Evolutionary conservation across 768 basidiomycete genomes (phyloP).

Genomic region (Psilocybe sp.): DNA sequence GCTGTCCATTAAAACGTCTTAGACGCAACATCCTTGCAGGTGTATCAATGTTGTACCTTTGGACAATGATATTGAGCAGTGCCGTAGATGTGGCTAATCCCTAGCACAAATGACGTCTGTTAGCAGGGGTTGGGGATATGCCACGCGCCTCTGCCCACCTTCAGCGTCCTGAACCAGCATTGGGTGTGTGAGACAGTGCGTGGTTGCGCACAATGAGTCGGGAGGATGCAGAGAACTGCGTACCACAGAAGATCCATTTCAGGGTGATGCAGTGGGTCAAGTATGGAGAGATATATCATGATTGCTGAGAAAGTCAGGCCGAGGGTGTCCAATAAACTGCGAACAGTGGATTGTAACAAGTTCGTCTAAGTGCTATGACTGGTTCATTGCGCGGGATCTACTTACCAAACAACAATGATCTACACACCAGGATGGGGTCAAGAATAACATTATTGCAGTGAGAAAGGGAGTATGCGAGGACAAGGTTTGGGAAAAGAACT

Average conservation of each 20-base stretch:
- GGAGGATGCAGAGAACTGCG: background rate
- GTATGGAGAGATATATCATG: conserved; percentile 4
- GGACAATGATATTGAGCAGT: conserved; percentile 2
- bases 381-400: background rate
- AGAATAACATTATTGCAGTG: too few relatives aligned
- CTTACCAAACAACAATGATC: conserved; percentile 2
- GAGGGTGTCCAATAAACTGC: conserved; percentile 1
- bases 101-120: background rate
- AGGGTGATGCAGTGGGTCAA: background rate
- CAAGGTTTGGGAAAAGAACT: background rate
- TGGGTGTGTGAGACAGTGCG: background rate
- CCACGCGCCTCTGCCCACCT: background rate
- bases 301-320: conserved; percentile 1
- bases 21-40: too few relatives aligned
- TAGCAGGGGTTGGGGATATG: too few relatives aligned
- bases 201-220: too few relatives aligned
- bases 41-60: background rate
- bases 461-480: too few relatives aligned
- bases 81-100: conserved; percentile 4
- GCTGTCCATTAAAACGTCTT: background rate
- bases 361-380: background rate
- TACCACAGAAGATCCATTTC: conserved; percentile 3
- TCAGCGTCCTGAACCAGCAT: background rate
- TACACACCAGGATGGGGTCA: background rate
- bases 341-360: background rate